Percentiles rank a stretch among this genome's conserved stretches.
Evolutionary conservation across 2,329 filamentous ascomycete species (phyloP).

Genomic region (Trichoderma afroharzianum): DNA sequence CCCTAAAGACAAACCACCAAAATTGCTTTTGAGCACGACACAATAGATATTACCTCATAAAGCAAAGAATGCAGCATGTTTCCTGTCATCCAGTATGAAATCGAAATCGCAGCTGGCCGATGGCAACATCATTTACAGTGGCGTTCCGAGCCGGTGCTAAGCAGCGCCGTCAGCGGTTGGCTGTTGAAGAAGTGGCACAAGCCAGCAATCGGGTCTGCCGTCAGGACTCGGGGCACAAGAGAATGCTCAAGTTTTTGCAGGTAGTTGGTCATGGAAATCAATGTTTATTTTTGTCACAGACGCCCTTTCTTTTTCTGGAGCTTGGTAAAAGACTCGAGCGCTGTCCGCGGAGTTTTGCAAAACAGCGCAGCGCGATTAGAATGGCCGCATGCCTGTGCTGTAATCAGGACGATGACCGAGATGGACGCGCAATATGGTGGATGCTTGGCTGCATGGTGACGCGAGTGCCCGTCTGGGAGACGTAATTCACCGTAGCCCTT

Average conservation of each 20-base stretch:
- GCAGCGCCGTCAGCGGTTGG: background rate
- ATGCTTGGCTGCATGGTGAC: constrained; percentile 11
- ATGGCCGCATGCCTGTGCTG: background rate
- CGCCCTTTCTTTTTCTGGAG: background rate
- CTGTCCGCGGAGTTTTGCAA: background rate
- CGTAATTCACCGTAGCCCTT: constrained; percentile 9
- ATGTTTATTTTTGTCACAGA: background rate
- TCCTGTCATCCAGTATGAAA: background rate
- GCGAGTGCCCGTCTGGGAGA: constrained; percentile 1
- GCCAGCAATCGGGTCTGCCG: background rate
- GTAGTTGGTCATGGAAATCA: no score
- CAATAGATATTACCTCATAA: background rate
- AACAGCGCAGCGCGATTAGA: background rate
- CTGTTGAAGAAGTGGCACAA: background rate
- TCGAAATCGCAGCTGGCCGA: background rate
- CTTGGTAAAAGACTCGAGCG: background rate
- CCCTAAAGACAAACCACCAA: background rate
- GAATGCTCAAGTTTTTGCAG: background rate
- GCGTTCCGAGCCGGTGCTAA: background rate
- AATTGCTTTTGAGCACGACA: background rate
- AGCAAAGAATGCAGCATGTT: background rate
- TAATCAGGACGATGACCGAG: background rate
- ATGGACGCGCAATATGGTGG: constrained; percentile 15
- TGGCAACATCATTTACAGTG: background rate
- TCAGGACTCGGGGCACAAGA: background rate